These are phyloP conservation scores for Gossypium australe DNA, from an alignment of 345 rosid genomes.

Conservation along the genomic window DNA sequence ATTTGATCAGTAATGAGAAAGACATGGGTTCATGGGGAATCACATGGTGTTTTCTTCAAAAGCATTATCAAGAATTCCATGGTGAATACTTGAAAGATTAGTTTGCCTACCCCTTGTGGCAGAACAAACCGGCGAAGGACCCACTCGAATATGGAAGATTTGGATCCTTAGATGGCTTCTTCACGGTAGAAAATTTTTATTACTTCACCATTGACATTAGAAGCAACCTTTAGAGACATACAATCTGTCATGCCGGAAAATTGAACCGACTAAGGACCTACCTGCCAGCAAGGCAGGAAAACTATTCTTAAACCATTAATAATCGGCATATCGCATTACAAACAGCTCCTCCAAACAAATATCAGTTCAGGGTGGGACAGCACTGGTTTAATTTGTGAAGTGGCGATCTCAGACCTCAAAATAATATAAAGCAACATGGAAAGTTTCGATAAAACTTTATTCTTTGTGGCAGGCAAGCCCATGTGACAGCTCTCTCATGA, in stretches of 20 bases:
- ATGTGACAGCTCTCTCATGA: no score
- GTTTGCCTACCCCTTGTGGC: background rate
- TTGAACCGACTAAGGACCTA: background rate
- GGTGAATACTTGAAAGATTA: background rate
- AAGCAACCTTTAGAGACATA: background rate
- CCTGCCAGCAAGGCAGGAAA: no score
- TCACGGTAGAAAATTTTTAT: background rate
- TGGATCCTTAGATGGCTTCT: background rate
- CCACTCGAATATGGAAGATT: constrained; percentile 8
- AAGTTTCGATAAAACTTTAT: no score
- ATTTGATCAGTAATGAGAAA: background rate
- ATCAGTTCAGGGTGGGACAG: no score
- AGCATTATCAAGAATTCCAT: background rate
- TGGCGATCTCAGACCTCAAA: no score
- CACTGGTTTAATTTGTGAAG: no score
- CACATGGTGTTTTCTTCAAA: constrained; percentile 13
- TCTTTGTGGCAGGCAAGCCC: no score
- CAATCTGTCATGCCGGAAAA: background rate
- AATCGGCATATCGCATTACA: no score
- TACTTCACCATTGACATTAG: background rate
- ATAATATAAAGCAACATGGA: no score
- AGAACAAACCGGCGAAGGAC: background rate
- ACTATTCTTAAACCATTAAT: no score
- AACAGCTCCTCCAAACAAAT: no score
- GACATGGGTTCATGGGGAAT: background rate